Percentiles rank a stretch among this genome's conserved stretches.
These are phyloP conservation scores for Calvatia gigantea DNA, from an alignment of 768 basidiomycete genomes.

Conservation along the genomic window DNA sequence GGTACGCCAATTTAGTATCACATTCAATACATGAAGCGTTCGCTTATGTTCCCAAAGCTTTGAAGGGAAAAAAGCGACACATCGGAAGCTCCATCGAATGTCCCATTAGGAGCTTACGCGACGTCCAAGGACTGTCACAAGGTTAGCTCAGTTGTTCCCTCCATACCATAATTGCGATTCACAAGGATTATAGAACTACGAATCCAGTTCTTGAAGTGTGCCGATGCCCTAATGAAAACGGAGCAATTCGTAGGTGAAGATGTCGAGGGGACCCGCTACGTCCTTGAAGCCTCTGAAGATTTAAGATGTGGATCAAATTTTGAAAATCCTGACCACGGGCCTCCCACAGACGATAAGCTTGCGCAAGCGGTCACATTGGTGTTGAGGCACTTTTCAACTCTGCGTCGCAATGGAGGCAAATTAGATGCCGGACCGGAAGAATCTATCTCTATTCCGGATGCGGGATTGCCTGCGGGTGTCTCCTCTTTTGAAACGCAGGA, in stretches of 20 bases:
- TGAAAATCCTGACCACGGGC: background rate
- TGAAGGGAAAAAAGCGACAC: background rate
- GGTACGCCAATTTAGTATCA: too few species aligned
- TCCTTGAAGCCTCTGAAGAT: background rate
- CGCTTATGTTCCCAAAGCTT: too few species aligned
- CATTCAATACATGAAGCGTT: too few species aligned
- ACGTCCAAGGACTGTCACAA: background rate
- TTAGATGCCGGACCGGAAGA: too few species aligned
- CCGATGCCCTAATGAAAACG: background rate
- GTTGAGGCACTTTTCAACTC: background rate
- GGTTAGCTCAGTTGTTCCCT: background rate
- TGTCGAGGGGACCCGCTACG: background rate
- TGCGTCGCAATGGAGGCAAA: too few species aligned
- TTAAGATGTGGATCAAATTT: background rate
- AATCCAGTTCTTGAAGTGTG: conserved; percentile 1
- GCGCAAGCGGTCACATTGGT: background rate
- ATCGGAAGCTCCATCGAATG: conserved; percentile 2
- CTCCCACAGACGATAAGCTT: background rate
- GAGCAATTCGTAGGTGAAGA: background rate
- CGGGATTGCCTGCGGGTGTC: too few species aligned
- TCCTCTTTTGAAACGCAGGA: too few species aligned
- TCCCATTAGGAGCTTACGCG: background rate
- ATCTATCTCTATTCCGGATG: background rate
- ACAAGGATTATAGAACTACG: background rate
- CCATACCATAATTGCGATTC: too few species aligned